These are phyloP conservation scores for Monilinia polystroma DNA, from an alignment of 2,329 filamentous ascomycete genomes.

Conservation along the genomic window DNA sequence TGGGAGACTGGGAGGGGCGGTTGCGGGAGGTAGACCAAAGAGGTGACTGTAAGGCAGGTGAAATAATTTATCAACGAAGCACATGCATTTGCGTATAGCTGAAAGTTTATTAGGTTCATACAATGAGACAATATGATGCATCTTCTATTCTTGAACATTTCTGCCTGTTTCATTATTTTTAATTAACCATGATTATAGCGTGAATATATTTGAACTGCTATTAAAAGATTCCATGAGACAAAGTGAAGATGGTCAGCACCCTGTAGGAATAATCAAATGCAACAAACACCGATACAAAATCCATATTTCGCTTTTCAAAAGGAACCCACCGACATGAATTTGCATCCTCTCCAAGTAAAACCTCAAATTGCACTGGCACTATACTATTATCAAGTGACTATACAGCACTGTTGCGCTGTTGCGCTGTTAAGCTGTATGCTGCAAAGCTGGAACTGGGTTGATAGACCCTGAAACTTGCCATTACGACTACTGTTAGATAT, in stretches of 20 bases:
- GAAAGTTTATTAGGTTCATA: neutral
- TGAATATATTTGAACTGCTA: neutral
- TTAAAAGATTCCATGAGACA: neutral
- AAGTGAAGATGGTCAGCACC: neutral
- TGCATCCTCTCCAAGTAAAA: too few relatives aligned
- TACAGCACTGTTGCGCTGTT: neutral
- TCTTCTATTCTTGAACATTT: neutral
- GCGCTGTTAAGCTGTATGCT: neutral
- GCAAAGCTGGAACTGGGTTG: neutral
- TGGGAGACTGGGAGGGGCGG: constrained; percentile 69
- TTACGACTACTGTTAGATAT: neutral
- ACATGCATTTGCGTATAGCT: neutral
- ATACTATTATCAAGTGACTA: neutral
- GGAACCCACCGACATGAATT: too few relatives aligned
- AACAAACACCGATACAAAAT: too few relatives aligned
- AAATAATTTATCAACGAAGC: neutral
- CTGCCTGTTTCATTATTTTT: neutral
- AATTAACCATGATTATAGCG: neutral
- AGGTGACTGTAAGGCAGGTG: constrained; percentile 43
- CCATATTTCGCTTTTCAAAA: too few relatives aligned
- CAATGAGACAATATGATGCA: neutral
- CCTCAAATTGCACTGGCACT: too few relatives aligned
- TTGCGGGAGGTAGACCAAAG: constrained; percentile 53
- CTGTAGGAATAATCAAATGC: neutral
- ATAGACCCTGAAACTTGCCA: neutral